phyloP scores from a whole-genome alignment of 257 asterid genomes.

The Jaltomata sinuosa region DNA sequence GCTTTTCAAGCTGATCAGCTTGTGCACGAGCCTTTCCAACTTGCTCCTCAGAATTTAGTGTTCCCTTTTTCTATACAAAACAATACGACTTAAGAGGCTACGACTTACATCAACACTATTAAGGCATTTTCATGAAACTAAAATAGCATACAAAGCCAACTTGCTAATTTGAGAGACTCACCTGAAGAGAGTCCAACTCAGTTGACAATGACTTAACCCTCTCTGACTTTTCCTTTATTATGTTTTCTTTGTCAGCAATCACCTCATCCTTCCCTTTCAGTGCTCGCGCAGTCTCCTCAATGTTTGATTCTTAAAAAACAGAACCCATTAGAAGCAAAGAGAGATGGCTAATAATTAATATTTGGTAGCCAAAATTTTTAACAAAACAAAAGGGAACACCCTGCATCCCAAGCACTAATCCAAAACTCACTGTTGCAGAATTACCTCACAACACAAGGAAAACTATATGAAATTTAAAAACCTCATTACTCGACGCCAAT shows the following conservation, averaged over 20 bases:
- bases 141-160: background rate
- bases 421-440: background rate
- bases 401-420: background rate
- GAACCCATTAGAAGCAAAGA: constrained; percentile 3
- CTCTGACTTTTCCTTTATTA: constrained; percentile 50
- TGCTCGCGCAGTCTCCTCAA: constrained; percentile 59
- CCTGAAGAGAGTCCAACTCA: constrained; percentile 65
- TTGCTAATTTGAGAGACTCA: constrained; percentile 25
- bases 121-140: background rate
- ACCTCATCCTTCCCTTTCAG: constrained; percentile 52
- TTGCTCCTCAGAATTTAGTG: constrained; percentile 46
- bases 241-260: constrained; percentile 59
- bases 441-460: background rate
- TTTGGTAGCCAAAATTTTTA: background rate
- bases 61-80: constrained; percentile 41
- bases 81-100: constrained; percentile 2
- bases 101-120: background rate
- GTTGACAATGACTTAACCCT: constrained; percentile 50
- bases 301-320: constrained; percentile 40
- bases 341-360: background rate
- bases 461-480: background rate
- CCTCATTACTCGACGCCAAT: background rate
- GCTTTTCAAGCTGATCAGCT: constrained; percentile 61
- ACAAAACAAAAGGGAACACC: background rate
- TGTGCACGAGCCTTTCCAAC: constrained; percentile 65